Evolutionary conservation across 2,329 filamentous ascomycete genomes (phyloP).

Genomic region (Colletotrichum tropicicola): DNA sequence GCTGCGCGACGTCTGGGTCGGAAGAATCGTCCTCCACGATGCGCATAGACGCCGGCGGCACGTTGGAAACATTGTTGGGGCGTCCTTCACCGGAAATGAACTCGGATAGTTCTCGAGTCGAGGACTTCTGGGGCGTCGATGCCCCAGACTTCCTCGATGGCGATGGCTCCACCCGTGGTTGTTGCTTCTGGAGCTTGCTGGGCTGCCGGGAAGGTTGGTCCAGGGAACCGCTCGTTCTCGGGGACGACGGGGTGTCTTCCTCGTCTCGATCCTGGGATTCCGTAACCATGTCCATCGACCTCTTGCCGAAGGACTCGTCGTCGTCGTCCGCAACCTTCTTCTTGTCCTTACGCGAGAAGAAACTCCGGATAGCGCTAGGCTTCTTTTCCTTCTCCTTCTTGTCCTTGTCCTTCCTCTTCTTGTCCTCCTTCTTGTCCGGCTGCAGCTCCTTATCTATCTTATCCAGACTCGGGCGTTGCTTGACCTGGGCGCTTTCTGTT

Average conservation of each 20-base stretch:
- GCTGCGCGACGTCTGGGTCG: conserved; percentile 34
- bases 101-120: conserved; percentile 51
- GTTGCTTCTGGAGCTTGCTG: conserved; percentile 77
- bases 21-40: conserved; percentile 62
- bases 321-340: conserved; percentile 66
- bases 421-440: conserved; percentile 77
- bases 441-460: conserved; percentile 66
- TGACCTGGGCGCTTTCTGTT: conserved; percentile 64
- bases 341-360: conserved; percentile 71
- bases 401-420: conserved; percentile 78
- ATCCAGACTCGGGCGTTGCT: conserved; percentile 76
- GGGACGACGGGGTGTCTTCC: conserved; percentile 54
- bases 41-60: conserved; percentile 64
- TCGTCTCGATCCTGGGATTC: conserved; percentile 56
- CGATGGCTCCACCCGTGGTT: conserved; percentile 59
- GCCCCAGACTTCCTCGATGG: conserved; percentile 50
- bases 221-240: conserved; percentile 32
- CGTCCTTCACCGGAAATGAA: conserved; percentile 52
- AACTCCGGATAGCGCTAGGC: conserved; percentile 63
- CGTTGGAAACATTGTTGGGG: conserved; percentile 62
- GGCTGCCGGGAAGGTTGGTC: conserved; percentile 60
- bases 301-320: conserved; percentile 69
- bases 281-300: conserved; percentile 64
- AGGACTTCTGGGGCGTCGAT: conserved; percentile 39
- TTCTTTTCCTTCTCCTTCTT: conserved; percentile 78